These are phyloP conservation scores for Dacryopinax spathularia DNA, from an alignment of 768 basidiomycete species.

Conservation along the genomic window DNA sequence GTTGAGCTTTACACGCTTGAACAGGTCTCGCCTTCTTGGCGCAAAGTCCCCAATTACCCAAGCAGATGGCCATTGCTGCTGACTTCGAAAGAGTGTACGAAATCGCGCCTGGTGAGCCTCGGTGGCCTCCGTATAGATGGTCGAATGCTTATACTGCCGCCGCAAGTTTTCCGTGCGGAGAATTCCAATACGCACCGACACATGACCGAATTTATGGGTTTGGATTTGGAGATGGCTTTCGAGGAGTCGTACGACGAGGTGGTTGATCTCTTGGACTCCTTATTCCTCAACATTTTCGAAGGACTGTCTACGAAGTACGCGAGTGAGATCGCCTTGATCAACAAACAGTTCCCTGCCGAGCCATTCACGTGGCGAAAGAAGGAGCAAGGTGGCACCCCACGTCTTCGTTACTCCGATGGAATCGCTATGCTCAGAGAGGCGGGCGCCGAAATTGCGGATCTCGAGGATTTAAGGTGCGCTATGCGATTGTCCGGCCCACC, in stretches of 20 bases:
- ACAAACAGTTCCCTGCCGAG: constrained; percentile 84
- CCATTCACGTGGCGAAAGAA: constrained; percentile 85
- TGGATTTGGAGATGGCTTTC: constrained; percentile 98
- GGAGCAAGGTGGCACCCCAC: constrained; percentile 37
- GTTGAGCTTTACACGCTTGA: background rate
- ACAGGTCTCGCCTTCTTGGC: constrained; percentile 82
- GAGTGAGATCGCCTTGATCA: constrained; percentile 68
- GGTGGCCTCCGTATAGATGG: background rate
- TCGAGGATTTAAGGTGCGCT: constrained; percentile 67
- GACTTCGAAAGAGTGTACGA: constrained; percentile 98
- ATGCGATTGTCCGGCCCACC: background rate
- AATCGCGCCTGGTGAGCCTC: constrained; percentile 44
- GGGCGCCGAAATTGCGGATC: constrained; percentile 57
- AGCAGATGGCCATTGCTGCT: constrained; percentile 98
- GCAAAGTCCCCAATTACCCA: constrained; percentile 92
- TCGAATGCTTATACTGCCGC: background rate
- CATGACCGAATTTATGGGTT: constrained; percentile 94
- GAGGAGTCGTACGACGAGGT: constrained; percentile 99
- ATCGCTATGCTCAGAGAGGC: constrained; percentile 75
- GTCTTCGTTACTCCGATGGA: constrained; percentile 74
- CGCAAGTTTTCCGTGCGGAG: constrained; percentile 89
- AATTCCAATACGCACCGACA: constrained; percentile 95
- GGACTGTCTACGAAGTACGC: constrained; percentile 61
- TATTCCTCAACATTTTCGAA: constrained; percentile 77
- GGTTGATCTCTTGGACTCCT: constrained; percentile 74